Percentiles rank a stretch among this genome's conserved stretches.
These are phyloP conservation scores for Epipyxis sp. DNA, from an alignment of 108 stramenopile species.

Conservation along the genomic window DNA sequence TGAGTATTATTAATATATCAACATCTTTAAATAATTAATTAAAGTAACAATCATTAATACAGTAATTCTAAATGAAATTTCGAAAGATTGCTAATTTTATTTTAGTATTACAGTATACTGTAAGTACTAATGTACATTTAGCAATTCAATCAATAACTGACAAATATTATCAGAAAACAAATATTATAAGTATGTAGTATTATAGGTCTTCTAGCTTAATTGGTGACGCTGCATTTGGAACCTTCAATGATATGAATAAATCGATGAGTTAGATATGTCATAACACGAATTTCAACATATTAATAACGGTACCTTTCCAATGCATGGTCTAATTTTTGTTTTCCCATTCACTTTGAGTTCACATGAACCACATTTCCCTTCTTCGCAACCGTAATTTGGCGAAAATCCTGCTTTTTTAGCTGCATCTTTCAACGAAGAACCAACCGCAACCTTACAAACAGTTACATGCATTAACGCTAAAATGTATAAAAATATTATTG, in stretches of 20 bases:
- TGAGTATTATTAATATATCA: too few relatives aligned
- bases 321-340: not conserved
- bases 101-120: too few relatives aligned
- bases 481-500: too few relatives aligned
- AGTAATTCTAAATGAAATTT: too few relatives aligned
- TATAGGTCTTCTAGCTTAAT: not conserved
- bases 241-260: not conserved
- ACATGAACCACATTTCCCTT: constrained; percentile 56
- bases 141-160: too few relatives aligned
- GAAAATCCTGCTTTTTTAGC: constrained; percentile 44
- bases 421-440: constrained; percentile 41
- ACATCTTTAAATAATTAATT: too few relatives aligned
- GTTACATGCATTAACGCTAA: too few relatives aligned
- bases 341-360: constrained; percentile 40
- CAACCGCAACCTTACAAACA: constrained; percentile 21
- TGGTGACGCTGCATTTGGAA: not conserved
- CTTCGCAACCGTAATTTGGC: constrained; percentile 50
- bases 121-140: too few relatives aligned
- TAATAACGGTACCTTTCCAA: not conserved
- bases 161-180: too few relatives aligned
- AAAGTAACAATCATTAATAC: too few relatives aligned
- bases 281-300: not conserved
- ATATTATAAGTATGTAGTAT: too few relatives aligned
- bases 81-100: too few relatives aligned
- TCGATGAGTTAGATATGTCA: not conserved